phyloP scores from a whole-genome alignment of 2,329 filamentous ascomycete species.

The Xylaria arbuscula region DNA sequence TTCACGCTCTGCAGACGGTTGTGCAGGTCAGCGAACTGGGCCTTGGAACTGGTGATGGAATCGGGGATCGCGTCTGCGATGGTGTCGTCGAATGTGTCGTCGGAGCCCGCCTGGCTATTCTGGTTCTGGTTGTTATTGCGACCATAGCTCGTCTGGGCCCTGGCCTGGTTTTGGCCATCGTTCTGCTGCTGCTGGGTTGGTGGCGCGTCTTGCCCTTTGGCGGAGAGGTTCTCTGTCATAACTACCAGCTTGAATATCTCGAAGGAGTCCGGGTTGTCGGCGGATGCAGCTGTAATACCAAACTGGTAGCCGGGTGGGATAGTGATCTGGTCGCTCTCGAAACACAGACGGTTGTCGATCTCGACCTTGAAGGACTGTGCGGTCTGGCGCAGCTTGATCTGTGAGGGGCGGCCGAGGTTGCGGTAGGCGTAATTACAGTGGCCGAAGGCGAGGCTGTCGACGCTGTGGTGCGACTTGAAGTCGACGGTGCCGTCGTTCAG shows the following conservation, averaged over 20 bases:
- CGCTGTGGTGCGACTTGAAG: conserved; percentile 78
- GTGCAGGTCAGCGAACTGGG: conserved; percentile 86
- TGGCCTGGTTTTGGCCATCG: conserved; percentile 50
- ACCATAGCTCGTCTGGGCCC: conserved; percentile 45
- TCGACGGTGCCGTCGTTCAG: conserved; percentile 89
- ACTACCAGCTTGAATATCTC: conserved; percentile 90
- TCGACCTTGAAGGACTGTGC: conserved; percentile 77
- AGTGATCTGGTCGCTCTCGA: conserved; percentile 81
- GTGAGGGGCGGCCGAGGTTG: conserved; percentile 86
- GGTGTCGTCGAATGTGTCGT: conserved; percentile 54
- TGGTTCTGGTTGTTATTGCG: conserved; percentile 40
- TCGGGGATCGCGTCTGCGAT: conserved; percentile 62
- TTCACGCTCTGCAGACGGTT: conserved; percentile 80
- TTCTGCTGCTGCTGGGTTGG: conserved; percentile 48
- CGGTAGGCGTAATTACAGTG: conserved; percentile 92
- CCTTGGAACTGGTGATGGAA: conserved; percentile 60
- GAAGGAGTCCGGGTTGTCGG: conserved; percentile 93
- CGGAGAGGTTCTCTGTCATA: conserved; percentile 63
- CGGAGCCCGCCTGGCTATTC: conserved; percentile 36
- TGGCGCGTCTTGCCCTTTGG: conserved; percentile 49
- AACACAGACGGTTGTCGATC: conserved; percentile 83
- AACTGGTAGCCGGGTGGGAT: conserved; percentile 86
- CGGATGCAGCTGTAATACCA: conserved; percentile 87
- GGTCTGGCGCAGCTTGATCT: conserved; percentile 77
- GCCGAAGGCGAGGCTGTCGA: conserved; percentile 90